Evolutionary conservation across 225 moss, liverwort and hornwort species (phyloP).

Genomic region (Neckera pumila): DNA sequence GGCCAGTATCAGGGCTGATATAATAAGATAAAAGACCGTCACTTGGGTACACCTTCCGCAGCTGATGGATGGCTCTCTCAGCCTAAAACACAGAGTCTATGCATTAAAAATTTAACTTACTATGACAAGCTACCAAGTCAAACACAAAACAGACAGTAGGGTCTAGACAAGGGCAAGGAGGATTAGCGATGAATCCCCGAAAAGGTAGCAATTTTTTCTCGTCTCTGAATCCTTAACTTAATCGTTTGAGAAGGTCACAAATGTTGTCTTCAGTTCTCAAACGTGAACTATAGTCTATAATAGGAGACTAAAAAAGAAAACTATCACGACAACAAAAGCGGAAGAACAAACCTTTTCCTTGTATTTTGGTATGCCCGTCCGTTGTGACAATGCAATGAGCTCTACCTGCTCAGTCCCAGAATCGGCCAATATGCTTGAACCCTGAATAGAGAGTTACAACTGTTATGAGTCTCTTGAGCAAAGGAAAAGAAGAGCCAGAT

Average conservation of each 20-base stretch:
- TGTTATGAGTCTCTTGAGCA: neutral
- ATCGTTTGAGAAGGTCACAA: neutral
- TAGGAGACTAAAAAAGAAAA: neutral
- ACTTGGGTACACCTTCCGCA: conserved; percentile 58
- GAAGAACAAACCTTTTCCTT: conserved; percentile 62
- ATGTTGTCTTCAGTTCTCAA: neutral
- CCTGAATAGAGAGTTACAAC: conserved; percentile 22
- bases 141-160: neutral
- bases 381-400: conserved; percentile 77
- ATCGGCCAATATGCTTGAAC: conserved; percentile 83
- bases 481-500: neutral
- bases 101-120: neutral
- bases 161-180: neutral
- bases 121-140: neutral
- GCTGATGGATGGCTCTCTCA: conserved; percentile 53
- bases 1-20: conserved; percentile 62
- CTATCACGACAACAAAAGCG: neutral
- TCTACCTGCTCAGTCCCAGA: conserved; percentile 93
- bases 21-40: conserved; percentile 84
- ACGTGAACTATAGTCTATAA: neutral
- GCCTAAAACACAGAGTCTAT: conserved; percentile 24
- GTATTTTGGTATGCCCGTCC: conserved; percentile 82
- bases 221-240: neutral
- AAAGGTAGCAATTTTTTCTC: neutral
- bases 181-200: neutral